These are phyloP conservation scores for Pythium oligandrum DNA, from an alignment of 352 stramenopile genomes.

Conservation along the genomic window DNA sequence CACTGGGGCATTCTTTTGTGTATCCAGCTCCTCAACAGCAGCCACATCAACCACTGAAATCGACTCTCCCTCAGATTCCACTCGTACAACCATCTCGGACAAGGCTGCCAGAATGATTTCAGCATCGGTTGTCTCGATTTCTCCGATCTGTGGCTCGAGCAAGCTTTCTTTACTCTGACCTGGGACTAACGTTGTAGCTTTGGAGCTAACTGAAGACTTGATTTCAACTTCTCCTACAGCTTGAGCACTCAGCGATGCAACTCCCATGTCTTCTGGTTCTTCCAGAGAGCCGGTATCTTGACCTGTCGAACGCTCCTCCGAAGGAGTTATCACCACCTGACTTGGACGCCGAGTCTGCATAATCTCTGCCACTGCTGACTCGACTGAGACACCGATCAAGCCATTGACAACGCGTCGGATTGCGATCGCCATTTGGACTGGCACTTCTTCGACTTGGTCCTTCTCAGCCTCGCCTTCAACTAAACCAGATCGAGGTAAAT, in stretches of 20 bases:
- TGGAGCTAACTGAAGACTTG: too few species aligned
- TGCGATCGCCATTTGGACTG: constrained; percentile 34
- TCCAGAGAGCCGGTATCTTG: too few species aligned
- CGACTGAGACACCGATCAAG: constrained; percentile 39
- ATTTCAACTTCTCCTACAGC: too few species aligned
- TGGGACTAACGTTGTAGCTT: too few species aligned
- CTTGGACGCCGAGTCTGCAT: constrained; percentile 20
- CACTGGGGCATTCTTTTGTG: not conserved
- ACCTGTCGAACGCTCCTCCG: too few species aligned
- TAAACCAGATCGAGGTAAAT: not conserved
- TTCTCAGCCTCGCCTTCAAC: constrained; percentile 3
- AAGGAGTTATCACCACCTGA: constrained; percentile 3
- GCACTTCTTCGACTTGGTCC: constrained; percentile 13
- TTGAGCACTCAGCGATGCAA: too few species aligned
- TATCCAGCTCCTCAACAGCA: not conserved
- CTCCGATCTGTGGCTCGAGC: constrained; percentile 7
- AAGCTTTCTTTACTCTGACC: too few species aligned
- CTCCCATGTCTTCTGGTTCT: too few species aligned
- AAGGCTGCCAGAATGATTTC: not conserved
- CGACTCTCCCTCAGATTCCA: not conserved
- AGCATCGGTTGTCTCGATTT: constrained; percentile 12
- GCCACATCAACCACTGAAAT: not conserved
- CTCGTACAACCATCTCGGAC: too few species aligned
- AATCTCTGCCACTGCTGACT: constrained; percentile 26
- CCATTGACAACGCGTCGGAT: constrained; percentile 30